Evolutionary conservation across 192 early-diverging fungal genomes (phyloP).

Genomic region (Linnemannia hyalina): DNA sequence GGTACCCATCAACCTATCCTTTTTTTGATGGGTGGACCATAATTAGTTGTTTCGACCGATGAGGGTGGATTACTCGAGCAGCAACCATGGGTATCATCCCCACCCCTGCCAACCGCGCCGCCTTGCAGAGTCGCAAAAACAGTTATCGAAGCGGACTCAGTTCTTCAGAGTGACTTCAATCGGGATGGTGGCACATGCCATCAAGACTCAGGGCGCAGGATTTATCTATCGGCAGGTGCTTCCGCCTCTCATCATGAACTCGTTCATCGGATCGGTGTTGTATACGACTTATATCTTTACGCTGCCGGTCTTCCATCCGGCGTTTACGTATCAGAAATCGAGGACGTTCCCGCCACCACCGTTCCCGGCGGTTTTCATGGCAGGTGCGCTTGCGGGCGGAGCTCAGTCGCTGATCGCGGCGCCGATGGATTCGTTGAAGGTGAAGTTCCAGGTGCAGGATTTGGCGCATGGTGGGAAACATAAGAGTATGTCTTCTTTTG

Average conservation of each 20-base stretch:
- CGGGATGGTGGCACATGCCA: conserved; percentile 79
- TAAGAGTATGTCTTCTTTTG: conserved; percentile 76
- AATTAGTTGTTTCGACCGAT: conserved; percentile 78
- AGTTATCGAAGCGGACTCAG: conserved; percentile 32
- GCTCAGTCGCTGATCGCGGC: conserved; percentile 81
- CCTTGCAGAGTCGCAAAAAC: conserved; percentile 21
- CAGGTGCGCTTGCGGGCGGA: conserved; percentile 76
- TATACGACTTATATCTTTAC: conserved; percentile 81
- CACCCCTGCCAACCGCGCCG: conserved; percentile 38
- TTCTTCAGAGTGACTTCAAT: conserved; percentile 76
- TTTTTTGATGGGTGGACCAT: neutral
- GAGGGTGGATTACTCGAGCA: conserved; percentile 82
- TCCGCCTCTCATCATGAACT: conserved; percentile 82
- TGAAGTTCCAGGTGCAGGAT: conserved; percentile 82
- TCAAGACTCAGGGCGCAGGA: conserved; percentile 71
- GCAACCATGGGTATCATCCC: conserved; percentile 67
- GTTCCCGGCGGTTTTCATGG: conserved; percentile 64
- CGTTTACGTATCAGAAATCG: conserved; percentile 60
- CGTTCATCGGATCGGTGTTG: conserved; percentile 77
- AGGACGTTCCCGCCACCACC: conserved; percentile 65
- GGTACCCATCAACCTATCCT: conserved; percentile 63
- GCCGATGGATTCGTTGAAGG: conserved; percentile 79
- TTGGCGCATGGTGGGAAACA: conserved; percentile 80
- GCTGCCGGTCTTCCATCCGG: conserved; percentile 65
- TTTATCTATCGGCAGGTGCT: conserved; percentile 79